A percentile compares a stretch with the other conserved stretches of the same genome.
These are phyloP conservation scores for Trichoderma aggressivum DNA, from an alignment of 2,329 filamentous ascomycete genomes.

Conservation along the genomic window DNA sequence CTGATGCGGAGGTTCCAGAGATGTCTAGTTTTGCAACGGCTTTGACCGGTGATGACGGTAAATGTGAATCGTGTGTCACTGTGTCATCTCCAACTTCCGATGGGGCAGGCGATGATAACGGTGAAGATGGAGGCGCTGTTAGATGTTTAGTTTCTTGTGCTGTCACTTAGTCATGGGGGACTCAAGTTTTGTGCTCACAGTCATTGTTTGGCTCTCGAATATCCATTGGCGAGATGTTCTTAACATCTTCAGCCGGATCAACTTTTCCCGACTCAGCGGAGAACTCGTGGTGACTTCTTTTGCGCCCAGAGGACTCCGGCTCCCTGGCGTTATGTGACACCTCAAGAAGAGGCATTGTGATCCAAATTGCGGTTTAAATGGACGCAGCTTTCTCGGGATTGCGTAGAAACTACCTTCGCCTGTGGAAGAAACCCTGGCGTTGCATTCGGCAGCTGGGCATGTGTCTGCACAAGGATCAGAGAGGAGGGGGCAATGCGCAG, in stretches of 20 bases:
- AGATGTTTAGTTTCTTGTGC: conserved; percentile 18
- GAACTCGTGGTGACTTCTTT: conserved; percentile 48
- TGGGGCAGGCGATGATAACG: conserved; percentile 34
- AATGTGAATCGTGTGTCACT: conserved; percentile 36
- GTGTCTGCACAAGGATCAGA: neutral
- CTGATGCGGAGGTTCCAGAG: conserved; percentile 2
- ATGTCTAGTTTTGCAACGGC: conserved; percentile 22
- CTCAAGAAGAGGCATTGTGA: conserved; percentile 46
- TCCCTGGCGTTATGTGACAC: conserved; percentile 49
- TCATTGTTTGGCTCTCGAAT: conserved; percentile 24
- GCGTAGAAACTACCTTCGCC: neutral
- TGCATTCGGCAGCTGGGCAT: neutral
- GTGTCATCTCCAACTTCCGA: conserved; percentile 44
- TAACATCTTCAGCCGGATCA: conserved; percentile 24
- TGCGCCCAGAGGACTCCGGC: conserved; percentile 40
- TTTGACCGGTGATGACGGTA: conserved; percentile 33
- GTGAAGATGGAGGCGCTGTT: conserved; percentile 23
- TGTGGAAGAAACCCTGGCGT: neutral
- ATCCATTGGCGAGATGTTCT: conserved; percentile 19
- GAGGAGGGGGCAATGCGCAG: neutral
- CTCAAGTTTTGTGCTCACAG: conserved; percentile 24
- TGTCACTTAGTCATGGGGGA: conserved; percentile 25
- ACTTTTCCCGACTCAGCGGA: conserved; percentile 32
- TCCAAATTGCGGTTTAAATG: neutral
- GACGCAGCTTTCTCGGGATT: neutral